These are phyloP conservation scores for Arbutus unedo DNA, from an alignment of 148 eudicot species.

Conservation along the genomic window DNA sequence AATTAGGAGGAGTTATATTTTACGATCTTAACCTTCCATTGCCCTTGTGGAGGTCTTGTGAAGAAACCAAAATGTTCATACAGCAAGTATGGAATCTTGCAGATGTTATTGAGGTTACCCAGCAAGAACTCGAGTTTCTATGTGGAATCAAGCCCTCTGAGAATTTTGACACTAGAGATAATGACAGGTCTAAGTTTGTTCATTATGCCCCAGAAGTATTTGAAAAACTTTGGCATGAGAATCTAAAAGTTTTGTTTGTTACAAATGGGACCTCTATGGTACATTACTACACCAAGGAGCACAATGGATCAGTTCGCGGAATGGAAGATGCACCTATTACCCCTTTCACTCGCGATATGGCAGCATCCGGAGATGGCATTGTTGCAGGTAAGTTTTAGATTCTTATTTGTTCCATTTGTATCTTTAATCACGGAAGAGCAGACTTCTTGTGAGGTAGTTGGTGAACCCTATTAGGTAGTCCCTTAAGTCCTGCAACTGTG, in stretches of 20 bases:
- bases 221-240: slow-evolving; percentile 78
- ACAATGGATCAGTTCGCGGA: slow-evolving; percentile 65
- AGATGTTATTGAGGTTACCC: slow-evolving; percentile 81
- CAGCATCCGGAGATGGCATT: slow-evolving; percentile 91
- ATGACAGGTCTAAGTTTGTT: slow-evolving; percentile 55
- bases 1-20: slow-evolving; percentile 64
- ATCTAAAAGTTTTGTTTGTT: slow-evolving; percentile 84
- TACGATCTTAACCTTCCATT: slow-evolving; percentile 80
- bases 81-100: slow-evolving; percentile 62
- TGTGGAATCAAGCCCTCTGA: slow-evolving; percentile 78
- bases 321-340: slow-evolving; percentile 95
- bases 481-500: background rate
- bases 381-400: slow-evolving; percentile 67
- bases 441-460: background rate
- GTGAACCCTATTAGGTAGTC: background rate
- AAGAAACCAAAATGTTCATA: slow-evolving; percentile 59
- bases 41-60: slow-evolving; percentile 73
- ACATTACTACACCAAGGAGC: slow-evolving; percentile 82
- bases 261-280: slow-evolving; percentile 92
- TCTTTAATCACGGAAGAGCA: background rate
- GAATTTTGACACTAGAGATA: slow-evolving; percentile 66
- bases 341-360: slow-evolving; percentile 83
- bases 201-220: slow-evolving; percentile 65
- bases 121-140: slow-evolving; percentile 93
- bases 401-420: slow-evolving; percentile 8